Evolutionary conservation across 306 rosid genomes (phyloP).

Genomic region (Mimosa bimucronata): DNA sequence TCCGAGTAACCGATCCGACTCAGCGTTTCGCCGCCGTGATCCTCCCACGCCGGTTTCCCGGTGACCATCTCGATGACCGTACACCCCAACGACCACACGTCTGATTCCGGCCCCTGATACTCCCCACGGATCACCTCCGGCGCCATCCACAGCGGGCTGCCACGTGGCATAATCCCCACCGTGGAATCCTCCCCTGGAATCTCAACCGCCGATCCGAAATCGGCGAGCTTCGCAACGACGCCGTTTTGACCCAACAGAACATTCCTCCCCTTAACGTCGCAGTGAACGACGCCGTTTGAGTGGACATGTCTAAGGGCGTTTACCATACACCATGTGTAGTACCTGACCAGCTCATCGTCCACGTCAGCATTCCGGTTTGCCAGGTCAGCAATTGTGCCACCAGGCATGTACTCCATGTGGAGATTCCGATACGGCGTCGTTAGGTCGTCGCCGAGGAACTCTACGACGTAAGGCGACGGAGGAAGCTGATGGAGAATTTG

Average conservation of each 20-base stretch:
- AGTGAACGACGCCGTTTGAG: slow-evolving; percentile 62
- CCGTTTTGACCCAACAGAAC: slow-evolving; percentile 46
- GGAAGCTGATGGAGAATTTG: slow-evolving; percentile 55
- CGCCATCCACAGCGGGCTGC: slow-evolving; percentile 88
- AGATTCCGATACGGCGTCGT: slow-evolving; percentile 55
- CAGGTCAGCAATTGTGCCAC: slow-evolving; percentile 56
- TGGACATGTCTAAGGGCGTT: slow-evolving; percentile 62
- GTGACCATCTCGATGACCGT: slow-evolving; percentile 74
- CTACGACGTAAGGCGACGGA: slow-evolving; percentile 63
- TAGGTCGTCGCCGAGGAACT: slow-evolving; percentile 60
- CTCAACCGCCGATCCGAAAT: slow-evolving; percentile 67
- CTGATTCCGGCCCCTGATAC: slow-evolving; percentile 70
- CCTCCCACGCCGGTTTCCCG: slow-evolving; percentile 74
- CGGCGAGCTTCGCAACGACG: slow-evolving; percentile 54
- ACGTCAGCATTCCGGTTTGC: slow-evolving; percentile 27
- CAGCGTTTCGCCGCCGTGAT: slow-evolving; percentile 51
- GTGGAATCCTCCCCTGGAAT: not conserved
- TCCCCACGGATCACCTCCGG: slow-evolving; percentile 78
- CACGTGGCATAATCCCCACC: slow-evolving; percentile 47
- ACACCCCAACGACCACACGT: slow-evolving; percentile 81
- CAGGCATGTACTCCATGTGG: slow-evolving; percentile 69
- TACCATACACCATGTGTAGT: slow-evolving; percentile 59
- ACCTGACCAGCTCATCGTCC: slow-evolving; percentile 51
- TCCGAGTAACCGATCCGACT: slow-evolving; percentile 57
- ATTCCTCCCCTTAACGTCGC: slow-evolving; percentile 74